Conservation (phyloP, 2,329 filamentous ascomycete genomes). For the Aspergillus amoenus region DNA sequence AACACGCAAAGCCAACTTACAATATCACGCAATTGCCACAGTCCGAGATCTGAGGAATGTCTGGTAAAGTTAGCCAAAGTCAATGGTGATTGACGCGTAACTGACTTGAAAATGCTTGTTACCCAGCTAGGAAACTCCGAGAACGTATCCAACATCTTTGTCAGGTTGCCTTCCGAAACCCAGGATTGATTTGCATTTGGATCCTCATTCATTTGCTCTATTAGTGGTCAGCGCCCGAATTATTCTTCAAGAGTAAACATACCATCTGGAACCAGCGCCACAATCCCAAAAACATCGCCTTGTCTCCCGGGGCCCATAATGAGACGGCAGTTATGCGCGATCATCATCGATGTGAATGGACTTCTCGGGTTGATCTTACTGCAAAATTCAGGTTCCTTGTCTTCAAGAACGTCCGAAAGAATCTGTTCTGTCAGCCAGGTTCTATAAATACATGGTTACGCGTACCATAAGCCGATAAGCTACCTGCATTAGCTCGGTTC, state of each 20-base stretch:
- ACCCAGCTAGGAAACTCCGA: slow-evolving; percentile 10
- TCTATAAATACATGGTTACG: not conserved
- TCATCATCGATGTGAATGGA: slow-evolving; percentile 48
- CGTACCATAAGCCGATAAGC: slow-evolving; percentile 9
- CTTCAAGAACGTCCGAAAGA: not conserved
- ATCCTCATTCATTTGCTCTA: slow-evolving; percentile 4
- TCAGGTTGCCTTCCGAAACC: slow-evolving; percentile 4
- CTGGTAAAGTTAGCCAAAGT: not conserved
- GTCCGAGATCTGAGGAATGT: slow-evolving; percentile 18
- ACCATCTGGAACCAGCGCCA: slow-evolving; percentile 46
- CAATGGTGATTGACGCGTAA: not conserved
- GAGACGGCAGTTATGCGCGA: slow-evolving; percentile 43
- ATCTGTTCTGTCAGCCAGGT: not conserved
- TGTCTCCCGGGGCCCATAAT: slow-evolving; percentile 49
- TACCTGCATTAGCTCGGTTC: not conserved
- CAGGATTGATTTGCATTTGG: slow-evolving; percentile 1
- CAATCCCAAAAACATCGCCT: slow-evolving; percentile 44
- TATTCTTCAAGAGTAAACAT: not conserved
- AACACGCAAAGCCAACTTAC: not conserved
- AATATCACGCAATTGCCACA: slow-evolving; percentile 20
- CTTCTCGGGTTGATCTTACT: slow-evolving; percentile 37
- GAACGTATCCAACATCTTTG: slow-evolving; percentile 13
- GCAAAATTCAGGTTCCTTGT: slow-evolving; percentile 21
- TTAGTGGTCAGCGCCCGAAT: not conserved
- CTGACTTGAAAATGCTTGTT: slow-evolving; percentile 8